Percentiles rank a stretch among this genome's conserved stretches.
Evolutionary conservation across 2,329 filamentous ascomycete genomes (phyloP).

Genomic region (Pseudocercospora eumusae): DNA sequence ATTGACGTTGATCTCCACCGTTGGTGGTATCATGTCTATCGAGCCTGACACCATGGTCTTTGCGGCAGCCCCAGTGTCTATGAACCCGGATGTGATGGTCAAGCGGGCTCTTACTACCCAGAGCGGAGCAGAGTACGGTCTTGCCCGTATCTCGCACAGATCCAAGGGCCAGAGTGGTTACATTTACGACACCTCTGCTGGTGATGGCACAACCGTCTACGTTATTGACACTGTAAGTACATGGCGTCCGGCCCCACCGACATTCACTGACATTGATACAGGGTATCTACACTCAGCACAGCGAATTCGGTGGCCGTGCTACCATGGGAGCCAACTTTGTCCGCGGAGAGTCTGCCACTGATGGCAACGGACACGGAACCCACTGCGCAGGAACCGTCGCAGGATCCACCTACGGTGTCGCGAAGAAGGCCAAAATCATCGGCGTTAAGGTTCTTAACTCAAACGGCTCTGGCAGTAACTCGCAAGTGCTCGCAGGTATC

Average conservation of each 20-base stretch:
- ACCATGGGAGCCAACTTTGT: conserved; percentile 28
- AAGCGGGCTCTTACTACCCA: conserved; percentile 25
- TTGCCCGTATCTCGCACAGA: conserved; percentile 29
- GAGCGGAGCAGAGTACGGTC: conserved; percentile 28
- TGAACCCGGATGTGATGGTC: conserved; percentile 3
- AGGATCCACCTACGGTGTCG: conserved; percentile 55
- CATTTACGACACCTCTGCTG: conserved; percentile 27
- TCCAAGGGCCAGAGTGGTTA: conserved; percentile 30
- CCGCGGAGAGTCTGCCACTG: conserved; percentile 40
- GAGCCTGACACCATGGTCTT: conserved; percentile 45
- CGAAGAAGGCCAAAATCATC: conserved; percentile 47
- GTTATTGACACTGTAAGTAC: conserved; percentile 31
- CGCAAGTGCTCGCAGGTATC: conserved; percentile 48
- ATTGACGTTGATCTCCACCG: conserved; percentile 35
- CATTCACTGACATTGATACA: neutral
- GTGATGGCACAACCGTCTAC: conserved; percentile 23
- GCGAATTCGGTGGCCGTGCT: conserved; percentile 43
- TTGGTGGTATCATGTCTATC: conserved; percentile 42
- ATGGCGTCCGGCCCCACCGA: neutral
- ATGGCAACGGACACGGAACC: conserved; percentile 62
- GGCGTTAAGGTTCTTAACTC: conserved; percentile 54
- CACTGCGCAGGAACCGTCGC: conserved; percentile 85
- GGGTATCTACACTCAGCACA: conserved; percentile 33
- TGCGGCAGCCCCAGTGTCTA: conserved; percentile 31
- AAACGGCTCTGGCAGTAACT: conserved; percentile 47